Evolutionary conservation across 2,329 filamentous ascomycete species (phyloP).

Genomic region (Fusarium chuoi): DNA sequence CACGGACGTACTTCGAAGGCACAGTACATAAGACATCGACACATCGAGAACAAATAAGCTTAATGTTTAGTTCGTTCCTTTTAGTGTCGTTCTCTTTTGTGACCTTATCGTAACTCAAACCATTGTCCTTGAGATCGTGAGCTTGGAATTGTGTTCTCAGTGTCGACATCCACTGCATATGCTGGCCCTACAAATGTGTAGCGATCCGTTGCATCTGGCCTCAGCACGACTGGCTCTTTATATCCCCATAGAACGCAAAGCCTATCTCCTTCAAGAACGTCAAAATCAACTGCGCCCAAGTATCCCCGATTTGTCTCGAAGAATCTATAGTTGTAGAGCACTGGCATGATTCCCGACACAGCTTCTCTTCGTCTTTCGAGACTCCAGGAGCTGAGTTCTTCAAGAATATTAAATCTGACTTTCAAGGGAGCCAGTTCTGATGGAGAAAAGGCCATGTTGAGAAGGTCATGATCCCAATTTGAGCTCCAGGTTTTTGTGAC

Average conservation of each 20-base stretch:
- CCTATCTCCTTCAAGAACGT: not conserved
- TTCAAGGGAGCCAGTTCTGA: not conserved
- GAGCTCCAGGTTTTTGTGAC: not conserved
- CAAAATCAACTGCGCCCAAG: not conserved
- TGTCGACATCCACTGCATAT: not conserved
- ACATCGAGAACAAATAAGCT: not conserved
- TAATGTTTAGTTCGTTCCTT: not conserved
- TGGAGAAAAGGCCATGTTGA: not conserved
- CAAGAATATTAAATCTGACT: not conserved
- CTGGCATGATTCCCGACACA: not conserved
- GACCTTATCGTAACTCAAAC: not conserved
- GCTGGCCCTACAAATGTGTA: not conserved
- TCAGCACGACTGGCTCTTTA: not conserved
- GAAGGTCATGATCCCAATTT: not conserved
- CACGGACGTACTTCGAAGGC: not conserved
- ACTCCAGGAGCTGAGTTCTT: slow-evolving; percentile 2
- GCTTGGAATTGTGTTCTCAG: not conserved
- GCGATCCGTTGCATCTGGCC: not conserved
- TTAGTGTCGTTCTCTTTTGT: not conserved
- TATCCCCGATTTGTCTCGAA: slow-evolving; percentile 1
- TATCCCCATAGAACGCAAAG: not conserved
- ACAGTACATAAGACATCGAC: not conserved
- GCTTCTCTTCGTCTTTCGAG: not conserved
- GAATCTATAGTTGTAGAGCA: not conserved
- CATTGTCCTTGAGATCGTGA: not conserved